phyloP scores from a whole-genome alignment of 108 stramenopile genomes.

The Nitzschia palea region DNA sequence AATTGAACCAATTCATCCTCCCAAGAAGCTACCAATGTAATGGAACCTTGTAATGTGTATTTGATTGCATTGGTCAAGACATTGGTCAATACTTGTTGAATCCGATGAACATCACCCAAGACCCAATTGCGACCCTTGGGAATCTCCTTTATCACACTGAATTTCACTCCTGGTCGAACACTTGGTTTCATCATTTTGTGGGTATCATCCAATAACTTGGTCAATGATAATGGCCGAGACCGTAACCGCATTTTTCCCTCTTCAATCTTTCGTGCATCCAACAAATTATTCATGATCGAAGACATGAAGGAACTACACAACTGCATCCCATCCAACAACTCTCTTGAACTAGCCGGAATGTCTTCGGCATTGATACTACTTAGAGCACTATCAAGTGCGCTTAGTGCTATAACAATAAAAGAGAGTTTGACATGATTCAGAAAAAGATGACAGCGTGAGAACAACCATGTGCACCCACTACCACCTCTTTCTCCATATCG shows the following conservation, averaged over 20 bases:
- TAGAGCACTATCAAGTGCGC: constrained; percentile 40
- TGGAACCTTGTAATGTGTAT: constrained; percentile 35
- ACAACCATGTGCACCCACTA: no score
- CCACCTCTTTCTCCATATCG: no score
- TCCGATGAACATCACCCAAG: constrained; percentile 32
- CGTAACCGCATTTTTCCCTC: constrained; percentile 45
- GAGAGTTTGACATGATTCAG: not conserved
- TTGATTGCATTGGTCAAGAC: constrained; percentile 52
- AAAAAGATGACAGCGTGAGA: no score
- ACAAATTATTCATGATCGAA: constrained; percentile 45
- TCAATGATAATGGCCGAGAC: constrained; percentile 6
- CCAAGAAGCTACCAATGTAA: constrained; percentile 20
- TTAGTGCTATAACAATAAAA: constrained; percentile 21
- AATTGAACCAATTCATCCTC: constrained; percentile 14
- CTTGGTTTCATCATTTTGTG: constrained; percentile 32
- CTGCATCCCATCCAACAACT: constrained; percentile 36
- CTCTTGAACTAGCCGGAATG: constrained; percentile 6
- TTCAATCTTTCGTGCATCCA: constrained; percentile 45
- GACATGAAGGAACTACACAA: constrained; percentile 42
- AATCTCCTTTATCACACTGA: not conserved
- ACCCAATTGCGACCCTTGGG: constrained; percentile 13
- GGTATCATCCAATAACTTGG: constrained; percentile 6
- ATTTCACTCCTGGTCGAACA: constrained; percentile 20
- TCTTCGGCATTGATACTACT: constrained; percentile 18
- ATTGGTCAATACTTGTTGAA: constrained; percentile 49